Base-by-base conservation (phyloP, 2,329 filamentous ascomycete species). In the Ophiocordyceps unilateralis region DNA sequence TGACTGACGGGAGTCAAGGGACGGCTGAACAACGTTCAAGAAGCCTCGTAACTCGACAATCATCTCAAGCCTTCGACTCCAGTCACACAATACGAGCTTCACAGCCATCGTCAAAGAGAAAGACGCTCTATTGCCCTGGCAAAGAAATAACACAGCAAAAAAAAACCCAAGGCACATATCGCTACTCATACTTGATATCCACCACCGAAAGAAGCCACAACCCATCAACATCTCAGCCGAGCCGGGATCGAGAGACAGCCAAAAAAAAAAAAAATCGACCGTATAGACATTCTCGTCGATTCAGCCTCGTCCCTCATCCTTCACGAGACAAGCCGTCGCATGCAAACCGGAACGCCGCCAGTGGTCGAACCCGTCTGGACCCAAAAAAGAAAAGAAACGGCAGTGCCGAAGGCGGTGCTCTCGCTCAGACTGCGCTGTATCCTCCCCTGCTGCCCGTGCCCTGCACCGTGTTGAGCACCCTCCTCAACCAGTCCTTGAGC, bases 371-470 rank as follows among this genome's bases (percentile, higher is more conserved):
- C 15, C 15, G 15, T 9, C 9, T 15, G 15, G 15, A 9, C 3
- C 11, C 14, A 34, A 17, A 7, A 7, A 9, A 17, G 4, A 5
- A 19, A 39, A 23, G 20, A 22, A 7, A 23, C 8, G 11, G 10
- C 8, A 9, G 15, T 22, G 21, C 32, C 28, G 20, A 26, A 11
- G 7, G 24, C 24, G 24, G 24, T n/a, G n/a, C n/a, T n/a, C n/a
- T n/a, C n/a, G n/a, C 39, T 69, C 67, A 94, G 50, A 98, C 89
- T 39, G 91, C 91, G 55, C 85, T 93, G 64, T 98, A 98, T 2
- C 91, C 91, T 39, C 89, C 89, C 54, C 91, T 78, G 46, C 78
- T 82, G 8, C 86, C 84, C 38, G 80, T 74, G 1, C 86, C 86
- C 61, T 93, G 85, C 10, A 96, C 70, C 0, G 86, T 88, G 56